These are phyloP conservation scores for Pythium monospermum DNA, from an alignment of 352 stramenopile species.

Conservation along the genomic window DNA sequence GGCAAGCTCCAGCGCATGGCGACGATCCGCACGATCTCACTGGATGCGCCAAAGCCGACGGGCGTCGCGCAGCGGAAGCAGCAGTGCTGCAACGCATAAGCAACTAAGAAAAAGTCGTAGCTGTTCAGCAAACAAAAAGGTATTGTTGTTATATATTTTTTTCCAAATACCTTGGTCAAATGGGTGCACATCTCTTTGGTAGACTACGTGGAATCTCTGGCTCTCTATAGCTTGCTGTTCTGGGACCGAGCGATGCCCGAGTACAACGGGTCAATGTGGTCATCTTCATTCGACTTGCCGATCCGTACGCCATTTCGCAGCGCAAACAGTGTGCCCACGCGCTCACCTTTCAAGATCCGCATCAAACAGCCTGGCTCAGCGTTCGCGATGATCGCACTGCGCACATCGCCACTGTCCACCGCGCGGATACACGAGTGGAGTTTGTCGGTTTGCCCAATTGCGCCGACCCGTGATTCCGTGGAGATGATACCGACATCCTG, in stretches of 20 bases:
- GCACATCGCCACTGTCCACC: constrained; percentile 60
- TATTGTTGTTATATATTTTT: not conserved
- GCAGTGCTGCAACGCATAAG: constrained; percentile 35
- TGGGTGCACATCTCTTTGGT: too few species aligned
- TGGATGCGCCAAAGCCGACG: constrained; percentile 24
- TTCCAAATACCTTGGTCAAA: not conserved
- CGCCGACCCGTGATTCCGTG: constrained; percentile 49
- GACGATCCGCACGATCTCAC: constrained; percentile 27
- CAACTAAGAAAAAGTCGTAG: not conserved
- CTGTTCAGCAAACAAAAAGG: too few species aligned
- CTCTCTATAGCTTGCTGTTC: constrained; percentile 20
- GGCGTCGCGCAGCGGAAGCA: constrained; percentile 10
- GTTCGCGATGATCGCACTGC: constrained; percentile 60
- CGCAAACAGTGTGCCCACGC: constrained; percentile 63
- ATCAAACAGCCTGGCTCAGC: constrained; percentile 55
- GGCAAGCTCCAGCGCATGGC: constrained; percentile 35
- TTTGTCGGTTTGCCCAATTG: constrained; percentile 76
- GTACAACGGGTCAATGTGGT: constrained; percentile 63
- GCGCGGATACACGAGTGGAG: constrained; percentile 74
- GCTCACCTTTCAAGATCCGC: constrained; percentile 60
- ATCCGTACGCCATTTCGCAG: constrained; percentile 36
- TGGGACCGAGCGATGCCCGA: constrained; percentile 40
- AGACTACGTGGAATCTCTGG: too few species aligned
- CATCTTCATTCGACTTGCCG: constrained; percentile 36
- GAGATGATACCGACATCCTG: constrained; percentile 38